Conservation (phyloP, 225 moss, liverwort and hornwort genomes). For the Takakia lepidozioides region DNA sequence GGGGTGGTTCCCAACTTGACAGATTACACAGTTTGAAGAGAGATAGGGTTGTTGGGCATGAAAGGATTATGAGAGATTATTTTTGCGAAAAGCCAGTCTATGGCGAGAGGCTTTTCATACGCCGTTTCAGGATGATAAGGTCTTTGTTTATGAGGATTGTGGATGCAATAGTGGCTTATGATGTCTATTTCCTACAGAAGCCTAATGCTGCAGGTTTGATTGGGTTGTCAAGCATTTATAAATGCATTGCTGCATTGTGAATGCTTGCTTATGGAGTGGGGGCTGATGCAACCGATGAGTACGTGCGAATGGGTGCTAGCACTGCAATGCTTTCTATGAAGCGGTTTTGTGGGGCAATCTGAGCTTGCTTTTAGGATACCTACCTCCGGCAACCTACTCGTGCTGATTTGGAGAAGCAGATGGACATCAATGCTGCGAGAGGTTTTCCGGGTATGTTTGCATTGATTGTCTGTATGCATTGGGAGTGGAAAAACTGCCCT, state of each 20-base stretch:
- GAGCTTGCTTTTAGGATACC: neutral
- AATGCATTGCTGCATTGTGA: no score
- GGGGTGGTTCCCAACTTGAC: no score
- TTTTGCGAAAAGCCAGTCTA: neutral
- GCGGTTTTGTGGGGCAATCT: constrained; percentile 3
- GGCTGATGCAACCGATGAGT: constrained; percentile 5
- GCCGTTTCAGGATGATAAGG: constrained; percentile 1
- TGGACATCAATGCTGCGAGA: no score
- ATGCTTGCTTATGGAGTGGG: constrained; percentile 3
- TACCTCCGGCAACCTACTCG: no score
- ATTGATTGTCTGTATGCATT: no score
- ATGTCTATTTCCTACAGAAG: constrained; percentile 1
- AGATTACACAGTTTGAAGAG: no score
- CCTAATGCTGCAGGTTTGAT: no score
- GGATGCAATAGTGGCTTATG: neutral
- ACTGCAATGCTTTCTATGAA: neutral
- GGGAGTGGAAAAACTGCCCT: no score
- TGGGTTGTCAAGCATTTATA: no score
- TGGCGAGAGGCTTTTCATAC: neutral
- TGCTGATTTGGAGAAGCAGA: no score
- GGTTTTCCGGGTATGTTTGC: no score
- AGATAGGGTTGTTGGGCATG: no score
- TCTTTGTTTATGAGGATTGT: neutral
- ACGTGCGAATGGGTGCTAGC: neutral
- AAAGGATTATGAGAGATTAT: constrained; percentile 7